These are phyloP conservation scores for Colletotrichum limetticola DNA, from an alignment of 2,329 filamentous ascomycete genomes.

Conservation along the genomic window DNA sequence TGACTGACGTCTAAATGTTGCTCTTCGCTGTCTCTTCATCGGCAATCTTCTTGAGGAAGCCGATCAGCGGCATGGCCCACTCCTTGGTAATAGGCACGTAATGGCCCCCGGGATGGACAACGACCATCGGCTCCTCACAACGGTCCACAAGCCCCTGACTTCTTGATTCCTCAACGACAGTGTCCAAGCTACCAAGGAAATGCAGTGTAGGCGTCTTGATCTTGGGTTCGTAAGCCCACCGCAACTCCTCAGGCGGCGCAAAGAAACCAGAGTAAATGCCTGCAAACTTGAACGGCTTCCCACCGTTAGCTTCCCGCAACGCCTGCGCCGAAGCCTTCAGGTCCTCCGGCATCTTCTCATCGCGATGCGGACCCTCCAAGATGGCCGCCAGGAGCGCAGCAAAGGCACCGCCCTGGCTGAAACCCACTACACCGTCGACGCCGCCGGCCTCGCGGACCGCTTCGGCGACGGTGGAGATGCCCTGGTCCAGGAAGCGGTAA, in stretches of 20 bases:
- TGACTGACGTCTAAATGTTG: constrained; percentile 34
- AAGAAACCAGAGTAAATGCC: constrained; percentile 83
- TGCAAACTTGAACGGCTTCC: constrained; percentile 71
- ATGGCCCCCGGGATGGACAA: constrained; percentile 88
- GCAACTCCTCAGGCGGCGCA: constrained; percentile 69
- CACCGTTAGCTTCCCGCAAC: constrained; percentile 61
- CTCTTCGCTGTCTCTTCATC: constrained; percentile 38
- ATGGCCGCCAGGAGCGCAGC: constrained; percentile 79
- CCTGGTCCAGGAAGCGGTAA: constrained; percentile 78
- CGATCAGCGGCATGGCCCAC: constrained; percentile 80
- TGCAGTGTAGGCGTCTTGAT: constrained; percentile 84
- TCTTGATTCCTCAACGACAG: constrained; percentile 84
- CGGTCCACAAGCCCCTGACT: constrained; percentile 74
- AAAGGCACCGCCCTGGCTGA: constrained; percentile 81
- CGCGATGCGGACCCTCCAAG: constrained; percentile 65
- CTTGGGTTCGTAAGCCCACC: constrained; percentile 75
- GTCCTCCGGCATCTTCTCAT: constrained; percentile 42
- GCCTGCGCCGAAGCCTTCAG: constrained; percentile 51
- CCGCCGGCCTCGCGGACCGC: constrained; percentile 72
- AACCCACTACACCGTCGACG: constrained; percentile 83
- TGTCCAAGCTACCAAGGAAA: constrained; percentile 85
- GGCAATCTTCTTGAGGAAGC: constrained; percentile 68
- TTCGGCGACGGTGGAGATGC: constrained; percentile 71
- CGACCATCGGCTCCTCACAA: constrained; percentile 64
- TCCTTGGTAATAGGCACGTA: constrained; percentile 87